A percentile compares a stretch with the other conserved stretches of the same genome.
Evolutionary conservation across 441 rosid species (phyloP).

Genomic region (Croton laevigatus): DNA sequence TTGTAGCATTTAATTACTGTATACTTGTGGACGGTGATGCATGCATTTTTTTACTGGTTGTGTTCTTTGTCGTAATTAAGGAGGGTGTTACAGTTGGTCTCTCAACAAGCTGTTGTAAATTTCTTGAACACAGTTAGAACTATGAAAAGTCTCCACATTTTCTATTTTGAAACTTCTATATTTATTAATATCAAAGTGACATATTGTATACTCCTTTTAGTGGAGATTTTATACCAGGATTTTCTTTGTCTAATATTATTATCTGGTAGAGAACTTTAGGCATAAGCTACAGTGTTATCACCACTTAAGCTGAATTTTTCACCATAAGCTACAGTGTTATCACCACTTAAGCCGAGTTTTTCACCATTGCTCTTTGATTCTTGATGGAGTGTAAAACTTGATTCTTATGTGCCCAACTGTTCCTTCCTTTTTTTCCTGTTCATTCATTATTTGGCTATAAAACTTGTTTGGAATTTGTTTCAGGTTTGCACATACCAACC

Average conservation of each 20-base stretch:
- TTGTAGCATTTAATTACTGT: background rate
- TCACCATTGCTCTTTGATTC: background rate
- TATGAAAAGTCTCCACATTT: background rate
- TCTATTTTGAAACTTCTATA: background rate
- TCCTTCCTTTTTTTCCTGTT: background rate
- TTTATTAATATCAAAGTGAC: background rate
- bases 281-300: background rate
- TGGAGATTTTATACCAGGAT: background rate
- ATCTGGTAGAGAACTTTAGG: background rate
- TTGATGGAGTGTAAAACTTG: background rate
- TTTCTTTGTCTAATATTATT: background rate
- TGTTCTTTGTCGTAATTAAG: background rate
- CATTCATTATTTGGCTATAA: background rate
- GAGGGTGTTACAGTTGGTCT: background rate
- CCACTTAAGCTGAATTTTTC: too few species aligned
- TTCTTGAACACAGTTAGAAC: background rate
- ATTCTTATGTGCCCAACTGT: background rate
- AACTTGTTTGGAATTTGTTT: conserved; percentile 22
- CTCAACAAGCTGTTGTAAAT: background rate
- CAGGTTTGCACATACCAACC: conserved; percentile 99
- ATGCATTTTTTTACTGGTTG: background rate
- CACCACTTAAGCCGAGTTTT: background rate
- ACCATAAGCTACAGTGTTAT: too few species aligned
- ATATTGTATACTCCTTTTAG: background rate
- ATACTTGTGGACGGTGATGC: background rate